Evolutionary conservation across 495 filamentous ascomycete species (phyloP), one percentile per base, ranked within the genome.

Genomic region (Penicillium cinerascens): DNA sequence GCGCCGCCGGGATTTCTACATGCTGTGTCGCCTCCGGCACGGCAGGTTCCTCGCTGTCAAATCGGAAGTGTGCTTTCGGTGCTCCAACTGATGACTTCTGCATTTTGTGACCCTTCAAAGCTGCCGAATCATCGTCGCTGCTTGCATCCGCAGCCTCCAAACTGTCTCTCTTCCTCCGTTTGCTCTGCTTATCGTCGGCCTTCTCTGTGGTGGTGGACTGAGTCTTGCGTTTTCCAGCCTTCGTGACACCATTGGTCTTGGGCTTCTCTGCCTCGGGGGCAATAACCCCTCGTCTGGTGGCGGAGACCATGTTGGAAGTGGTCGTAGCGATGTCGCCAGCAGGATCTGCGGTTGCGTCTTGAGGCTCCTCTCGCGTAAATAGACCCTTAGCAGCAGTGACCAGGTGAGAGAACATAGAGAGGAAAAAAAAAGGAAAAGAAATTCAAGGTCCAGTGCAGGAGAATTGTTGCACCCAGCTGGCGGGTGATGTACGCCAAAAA

Each of bases 311-410:
- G n/a, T 67, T 65, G 44, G 56, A 44, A 40, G 48, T 52, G 45
- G 56, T 58, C 51, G 55, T 38, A 42, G 52, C 39, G 41, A 48
- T 51, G 47, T 49, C 56, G 38, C 55, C 51, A 49, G 60, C 53
- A 46, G 52, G 48, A 43, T 58, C 53, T 41, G 60, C 40, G 22
- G 42, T 43, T 40, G 40, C 17, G 16, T 58, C 51, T 44, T 59
- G 37, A 48, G 64, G 59, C 36, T 71, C 58, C 15, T 62, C 52
- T 59, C 63, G 62, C 56, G 61, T 55, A 46, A 75, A 72, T 49
- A 77, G 53, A 59, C 72, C 72, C 59, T 73, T 77, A 52, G 74
- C 74, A 35, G 68, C 69, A 38, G 68, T 77, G 48, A 75, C 65
- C 47, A 77, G n/a, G 21, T 75, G 63, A 29, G 72, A 64, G 51